phyloP scores from a whole-genome alignment of 2,329 filamentous ascomycete species.

The Aureobasidium sp. region DNA sequence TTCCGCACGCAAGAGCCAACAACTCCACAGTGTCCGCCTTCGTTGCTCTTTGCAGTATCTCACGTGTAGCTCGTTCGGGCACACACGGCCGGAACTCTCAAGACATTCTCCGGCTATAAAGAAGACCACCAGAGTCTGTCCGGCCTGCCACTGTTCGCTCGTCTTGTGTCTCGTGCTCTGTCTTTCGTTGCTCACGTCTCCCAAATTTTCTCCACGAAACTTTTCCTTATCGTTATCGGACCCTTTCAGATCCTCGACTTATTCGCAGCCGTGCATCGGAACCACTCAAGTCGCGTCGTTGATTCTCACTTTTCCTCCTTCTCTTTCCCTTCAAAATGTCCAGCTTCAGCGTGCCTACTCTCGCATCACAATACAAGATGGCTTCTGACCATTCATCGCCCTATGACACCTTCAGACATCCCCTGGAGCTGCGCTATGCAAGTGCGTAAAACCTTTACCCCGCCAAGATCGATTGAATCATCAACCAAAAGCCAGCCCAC shows the following conservation, averaged over 20 bases:
- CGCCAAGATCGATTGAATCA: slow-evolving; percentile 10
- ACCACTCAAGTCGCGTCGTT: not conserved
- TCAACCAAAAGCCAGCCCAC: not conserved
- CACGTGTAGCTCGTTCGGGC: slow-evolving; percentile 11
- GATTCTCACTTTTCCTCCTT: not conserved
- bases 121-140: slow-evolving; percentile 1
- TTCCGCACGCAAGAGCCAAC: not conserved
- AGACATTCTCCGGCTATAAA: not conserved
- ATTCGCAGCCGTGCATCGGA: slow-evolving; percentile 7
- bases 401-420: slow-evolving; percentile 21
- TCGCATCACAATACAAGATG: slow-evolving; percentile 18
- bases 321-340: slow-evolving; percentile 17
- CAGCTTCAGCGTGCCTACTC: slow-evolving; percentile 15
- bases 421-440: slow-evolving; percentile 22
- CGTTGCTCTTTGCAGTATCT: not conserved
- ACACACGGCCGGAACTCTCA: not conserved
- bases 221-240: slow-evolving; percentile 14
- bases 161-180: not conserved
- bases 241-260: not conserved
- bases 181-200: not conserved
- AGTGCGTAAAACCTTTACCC: slow-evolving; percentile 17
- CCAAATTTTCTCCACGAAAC: not conserved
- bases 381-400: slow-evolving; percentile 15
- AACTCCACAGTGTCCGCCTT: slow-evolving; percentile 10
- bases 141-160: not conserved